Evolutionary conservation across 2,329 filamentous ascomycete genomes (phyloP), one percentile per base, ranked within the genome.

Genomic region (Xylariaceae sp.): DNA sequence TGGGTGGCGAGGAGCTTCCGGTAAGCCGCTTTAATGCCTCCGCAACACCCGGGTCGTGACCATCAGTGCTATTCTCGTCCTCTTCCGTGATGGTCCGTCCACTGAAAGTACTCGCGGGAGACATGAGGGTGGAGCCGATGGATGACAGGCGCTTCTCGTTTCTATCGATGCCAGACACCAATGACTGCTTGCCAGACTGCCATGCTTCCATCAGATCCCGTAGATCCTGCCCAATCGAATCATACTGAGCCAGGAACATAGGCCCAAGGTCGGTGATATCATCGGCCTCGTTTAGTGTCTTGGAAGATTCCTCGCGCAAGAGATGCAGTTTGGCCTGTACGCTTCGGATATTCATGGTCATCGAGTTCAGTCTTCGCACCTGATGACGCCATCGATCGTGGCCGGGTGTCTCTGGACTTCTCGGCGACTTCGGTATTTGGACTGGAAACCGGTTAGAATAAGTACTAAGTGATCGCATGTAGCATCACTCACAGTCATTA

Each of bases 261-360:
- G 88, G 83, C 0, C 90, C 91, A 16, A 96, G 82, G 63, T 96
- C 90, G 3, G 86, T 85, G 18, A 90, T 85, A 64, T 88, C 85
- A 56, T 81, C 80, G 40, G 89, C 86, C 65, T 89, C 86, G 67
- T 96, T 90, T 23, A 96, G 75, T 43, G 86, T 86, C 57, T 85
- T 85, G 68, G 90, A 91, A 0, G 92, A 96, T 72, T 97, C 92
- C 72, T 99, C 95, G 48, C 91, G 87, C 52, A 98, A 77, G 7
- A 99, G 81, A 57, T 96, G 92, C 77, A 99, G 86, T 73, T 98
- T 99, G 37, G 95, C 95, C 74, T 98, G 93, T 47, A 99, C 81
- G 10, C 91, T 90, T 23, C 93, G 88, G 59, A 98, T 96, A 16
- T 92, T 93, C 52, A 92, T 90, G 0, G 92, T 96, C 32, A 99